A percentile compares a stretch with the other conserved stretches of the same genome.
These are phyloP conservation scores for Saccharomycopsis javanensis DNA, from an alignment of 805 yeast species.

Conservation along the genomic window DNA sequence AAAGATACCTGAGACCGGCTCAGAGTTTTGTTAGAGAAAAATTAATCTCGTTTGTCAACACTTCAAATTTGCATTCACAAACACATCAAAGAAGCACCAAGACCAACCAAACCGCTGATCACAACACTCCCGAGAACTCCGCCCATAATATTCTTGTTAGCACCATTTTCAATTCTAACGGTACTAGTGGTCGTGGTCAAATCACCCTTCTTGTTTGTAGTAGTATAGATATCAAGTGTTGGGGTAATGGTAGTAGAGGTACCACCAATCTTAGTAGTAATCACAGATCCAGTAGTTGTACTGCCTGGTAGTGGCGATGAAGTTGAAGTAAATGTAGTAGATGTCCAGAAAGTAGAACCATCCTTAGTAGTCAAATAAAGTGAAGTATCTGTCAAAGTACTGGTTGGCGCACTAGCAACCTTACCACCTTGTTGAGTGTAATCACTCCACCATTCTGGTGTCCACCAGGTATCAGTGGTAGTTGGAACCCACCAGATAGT, in stretches of 20 bases:
- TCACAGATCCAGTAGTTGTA: constrained; percentile 15
- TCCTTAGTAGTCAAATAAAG: constrained; percentile 8
- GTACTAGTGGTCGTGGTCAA: constrained; percentile 14
- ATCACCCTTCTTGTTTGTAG: constrained; percentile 12
- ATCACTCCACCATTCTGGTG: constrained; percentile 19
- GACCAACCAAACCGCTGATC: constrained; percentile 13
- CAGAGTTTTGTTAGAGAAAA: too few species aligned
- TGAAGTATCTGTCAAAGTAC: constrained; percentile 6
- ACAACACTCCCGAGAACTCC: constrained; percentile 6
- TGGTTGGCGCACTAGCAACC: constrained; percentile 11
- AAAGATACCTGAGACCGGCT: background rate
- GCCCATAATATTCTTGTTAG: background rate
- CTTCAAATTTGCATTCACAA: too few species aligned
- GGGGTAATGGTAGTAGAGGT: constrained; percentile 26
- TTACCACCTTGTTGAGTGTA: constrained; percentile 19
- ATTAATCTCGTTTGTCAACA: too few species aligned
- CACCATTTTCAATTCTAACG: constrained; percentile 2
- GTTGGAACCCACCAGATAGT: constrained; percentile 20
- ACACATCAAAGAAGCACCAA: constrained; percentile 8
- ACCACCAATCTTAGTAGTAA: constrained; percentile 10
- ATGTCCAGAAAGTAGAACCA: constrained; percentile 5
- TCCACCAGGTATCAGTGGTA: constrained; percentile 17
- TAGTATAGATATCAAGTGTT: constrained; percentile 27
- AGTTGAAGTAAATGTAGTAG: constrained; percentile 7
- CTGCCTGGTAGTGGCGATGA: constrained; percentile 16